Evolutionary conservation across 1,139 yeast species (phyloP).

Genomic region (Suhomyces terraborum): DNA sequence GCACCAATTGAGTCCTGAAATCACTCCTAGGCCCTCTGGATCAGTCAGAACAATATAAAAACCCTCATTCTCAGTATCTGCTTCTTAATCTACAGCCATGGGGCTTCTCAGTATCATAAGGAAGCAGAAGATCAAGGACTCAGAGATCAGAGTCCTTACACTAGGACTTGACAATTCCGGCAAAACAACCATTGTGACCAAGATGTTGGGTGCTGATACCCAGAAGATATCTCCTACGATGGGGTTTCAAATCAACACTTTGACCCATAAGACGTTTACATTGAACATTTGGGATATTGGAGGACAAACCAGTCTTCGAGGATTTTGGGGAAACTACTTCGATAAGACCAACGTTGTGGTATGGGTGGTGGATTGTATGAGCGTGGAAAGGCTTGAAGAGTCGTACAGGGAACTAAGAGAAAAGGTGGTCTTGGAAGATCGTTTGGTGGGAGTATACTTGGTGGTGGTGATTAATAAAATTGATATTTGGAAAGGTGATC

Average conservation of each 20-base stretch:
- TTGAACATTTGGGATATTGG: slow-evolving; percentile 82
- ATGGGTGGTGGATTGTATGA: slow-evolving; percentile 89
- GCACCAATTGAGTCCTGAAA: too few species aligned
- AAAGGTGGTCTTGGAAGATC: slow-evolving; percentile 64
- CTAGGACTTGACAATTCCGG: slow-evolving; percentile 91
- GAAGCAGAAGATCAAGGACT: slow-evolving; percentile 80
- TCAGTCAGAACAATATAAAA: too few species aligned
- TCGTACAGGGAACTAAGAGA: slow-evolving; percentile 62
- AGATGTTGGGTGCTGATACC: slow-evolving; percentile 55
- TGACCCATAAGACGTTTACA: slow-evolving; percentile 31
- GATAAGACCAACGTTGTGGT: slow-evolving; percentile 79
- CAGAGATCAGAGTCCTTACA: slow-evolving; percentile 70
- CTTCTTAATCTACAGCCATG: slow-evolving; percentile 46
- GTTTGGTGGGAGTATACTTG: slow-evolving; percentile 66
- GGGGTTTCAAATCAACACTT: slow-evolving; percentile 53
- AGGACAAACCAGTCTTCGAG: slow-evolving; percentile 75
- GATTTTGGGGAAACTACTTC: slow-evolving; percentile 90
- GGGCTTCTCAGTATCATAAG: slow-evolving; percentile 80
- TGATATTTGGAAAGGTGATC: slow-evolving; percentile 36
- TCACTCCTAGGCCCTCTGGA: too few species aligned
- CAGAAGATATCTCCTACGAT: slow-evolving; percentile 50
- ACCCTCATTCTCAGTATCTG: too few species aligned
- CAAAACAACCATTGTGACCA: slow-evolving; percentile 75
- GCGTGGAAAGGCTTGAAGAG: slow-evolving; percentile 62
- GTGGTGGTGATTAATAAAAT: slow-evolving; percentile 59